Base-by-base conservation (phyloP, 768 basidiomycete genomes). In the Boletus tylopilopsis region DNA sequence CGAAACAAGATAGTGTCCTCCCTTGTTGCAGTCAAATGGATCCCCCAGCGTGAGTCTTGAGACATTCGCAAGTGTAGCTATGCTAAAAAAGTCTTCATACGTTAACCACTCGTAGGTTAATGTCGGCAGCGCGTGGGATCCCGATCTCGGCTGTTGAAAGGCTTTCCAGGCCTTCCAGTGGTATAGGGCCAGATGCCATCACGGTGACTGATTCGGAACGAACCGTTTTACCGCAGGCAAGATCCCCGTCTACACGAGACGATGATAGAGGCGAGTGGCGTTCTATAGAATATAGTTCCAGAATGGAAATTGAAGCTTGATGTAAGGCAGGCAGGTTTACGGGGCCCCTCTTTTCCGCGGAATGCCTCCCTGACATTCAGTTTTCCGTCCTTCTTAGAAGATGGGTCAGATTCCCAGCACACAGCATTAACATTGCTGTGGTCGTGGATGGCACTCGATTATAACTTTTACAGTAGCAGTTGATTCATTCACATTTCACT, bases 121-220 rank as follows among this genome's bases (percentile, higher is more conserved):
- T 56, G 45, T 55, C 54, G 54, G 60, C 61, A 60, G 25, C 39
- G 30, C 55, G 61, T 63, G 50, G 46, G 55, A 62, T 34, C 35
- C 50, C 38, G 54, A 47, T 34, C 45, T 63, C 58, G 57, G 51
- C 32, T 62, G 44, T 40, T 37, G 35, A 33, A 30, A 10, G 25
- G 43, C 47, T 42, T 30, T 10, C 29, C 11, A 30, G 10, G 23
- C 7, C 16, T 43, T 23, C 42, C 7, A 40, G 43, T 45, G 47
- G 19, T 29, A 49, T 24, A 49, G 27, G 32, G 54, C 24, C 53
- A 30, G 38, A 22, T 38, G 34, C 51, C 50, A 50, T 47, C 61
- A 60, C 36, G 40, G 55, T 37, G 54, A 56, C 42, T 29, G 34
- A 21, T 32, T 32, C 45, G 19, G 39, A 51, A 44, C 41, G 35